phyloP scores from a whole-genome alignment of 257 asterid genomes.

The Nyctanthes arbortristis region DNA sequence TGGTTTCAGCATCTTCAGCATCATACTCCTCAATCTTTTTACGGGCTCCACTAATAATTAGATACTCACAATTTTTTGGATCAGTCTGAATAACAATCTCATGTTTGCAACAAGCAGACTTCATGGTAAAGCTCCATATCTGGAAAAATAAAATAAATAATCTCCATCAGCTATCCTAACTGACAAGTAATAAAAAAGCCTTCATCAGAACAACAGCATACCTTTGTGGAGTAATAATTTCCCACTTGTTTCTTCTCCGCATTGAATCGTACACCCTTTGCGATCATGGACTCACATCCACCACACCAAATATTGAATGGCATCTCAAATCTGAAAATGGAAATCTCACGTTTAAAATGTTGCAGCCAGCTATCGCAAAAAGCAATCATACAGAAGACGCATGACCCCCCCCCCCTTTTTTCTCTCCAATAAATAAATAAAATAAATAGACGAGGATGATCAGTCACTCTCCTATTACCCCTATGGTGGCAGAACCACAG shows the following conservation, averaged over 20 bases:
- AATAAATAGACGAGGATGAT: too few relatives aligned
- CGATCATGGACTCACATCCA: conserved; percentile 98
- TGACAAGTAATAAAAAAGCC: not conserved
- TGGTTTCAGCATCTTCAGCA: conserved; percentile 90
- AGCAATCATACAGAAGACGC: not conserved
- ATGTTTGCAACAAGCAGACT: conserved; percentile 90
- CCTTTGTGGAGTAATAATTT: conserved; percentile 92
- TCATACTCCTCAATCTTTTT: conserved; percentile 83
- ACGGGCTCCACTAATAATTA: conserved; percentile 80
- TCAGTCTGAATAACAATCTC: conserved; percentile 93
- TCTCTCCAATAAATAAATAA: too few relatives aligned
- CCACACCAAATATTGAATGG: conserved; percentile 97
- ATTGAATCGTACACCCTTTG: conserved; percentile 96
- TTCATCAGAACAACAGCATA: conserved; percentile 24
- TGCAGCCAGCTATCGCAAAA: conserved; percentile 5
- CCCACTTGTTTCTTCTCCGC: conserved; percentile 99
- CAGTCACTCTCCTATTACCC: not conserved
- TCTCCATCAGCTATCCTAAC: not conserved
- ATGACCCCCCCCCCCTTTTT: not conserved
- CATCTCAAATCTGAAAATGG: conserved; percentile 83
- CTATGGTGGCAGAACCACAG: not conserved
- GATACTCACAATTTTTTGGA: conserved; percentile 81
- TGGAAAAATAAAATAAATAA: conserved; percentile 24
- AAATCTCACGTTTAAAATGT: conserved; percentile 6
- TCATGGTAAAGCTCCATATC: conserved; percentile 99